Evolutionary conservation across 1,284 basidiomycete species (phyloP).

Genomic region (Takashimella koratensis): DNA sequence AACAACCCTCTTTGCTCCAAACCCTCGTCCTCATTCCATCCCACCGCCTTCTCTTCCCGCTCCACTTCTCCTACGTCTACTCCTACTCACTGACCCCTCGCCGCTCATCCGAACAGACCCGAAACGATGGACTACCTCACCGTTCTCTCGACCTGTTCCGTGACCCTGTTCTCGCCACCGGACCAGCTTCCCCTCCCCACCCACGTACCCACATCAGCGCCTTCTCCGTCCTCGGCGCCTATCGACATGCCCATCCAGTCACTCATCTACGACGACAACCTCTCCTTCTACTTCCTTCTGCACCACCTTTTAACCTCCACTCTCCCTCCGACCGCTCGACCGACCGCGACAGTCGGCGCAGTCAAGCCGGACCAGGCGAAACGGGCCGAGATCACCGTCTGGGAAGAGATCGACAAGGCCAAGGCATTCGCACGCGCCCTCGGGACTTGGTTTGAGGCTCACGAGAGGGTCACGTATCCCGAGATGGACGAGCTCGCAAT

Average conservation of each 20-base stretch:
- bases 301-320: constrained; percentile 24
- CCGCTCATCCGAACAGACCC: no score
- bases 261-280: constrained; percentile 28
- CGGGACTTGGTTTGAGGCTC: constrained; percentile 25
- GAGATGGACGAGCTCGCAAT: constrained; percentile 25
- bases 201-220: constrained; percentile 3
- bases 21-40: not conserved
- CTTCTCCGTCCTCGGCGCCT: constrained; percentile 14
- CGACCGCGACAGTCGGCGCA: not conserved
- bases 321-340: not conserved
- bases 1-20: no score
- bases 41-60: not conserved
- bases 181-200: constrained; percentile 5
- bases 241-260: constrained; percentile 34
- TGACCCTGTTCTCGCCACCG: constrained; percentile 30
- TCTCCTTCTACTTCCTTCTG: constrained; percentile 36
- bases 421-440: constrained; percentile 33
- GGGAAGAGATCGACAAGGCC: constrained; percentile 38
- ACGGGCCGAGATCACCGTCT: constrained; percentile 37
- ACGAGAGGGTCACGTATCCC: constrained; percentile 17
- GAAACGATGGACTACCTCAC: constrained; percentile 42
- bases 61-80: not conserved
- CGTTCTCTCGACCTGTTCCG: constrained; percentile 33
- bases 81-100: not conserved
- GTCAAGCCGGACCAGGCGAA: constrained; percentile 6